Evolutionary conservation across 352 stramenopile species (phyloP).

Genomic region (Thalassiosira ordinaria): DNA sequence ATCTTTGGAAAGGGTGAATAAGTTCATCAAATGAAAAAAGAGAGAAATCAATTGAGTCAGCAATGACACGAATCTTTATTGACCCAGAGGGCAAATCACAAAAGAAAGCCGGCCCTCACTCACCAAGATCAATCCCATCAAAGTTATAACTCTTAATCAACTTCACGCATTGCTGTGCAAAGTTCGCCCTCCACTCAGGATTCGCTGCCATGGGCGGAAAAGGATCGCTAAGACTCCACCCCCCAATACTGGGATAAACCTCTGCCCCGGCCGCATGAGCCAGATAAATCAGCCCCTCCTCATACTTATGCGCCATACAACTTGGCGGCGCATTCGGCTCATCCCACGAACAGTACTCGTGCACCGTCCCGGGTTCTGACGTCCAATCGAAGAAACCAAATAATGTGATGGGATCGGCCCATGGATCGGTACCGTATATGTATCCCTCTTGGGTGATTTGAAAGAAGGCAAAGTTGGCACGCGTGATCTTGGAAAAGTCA

Average conservation of each 20-base stretch:
- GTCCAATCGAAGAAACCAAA: too few species aligned
- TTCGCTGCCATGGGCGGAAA: conserved; percentile 51
- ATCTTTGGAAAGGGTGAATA: conserved; percentile 7
- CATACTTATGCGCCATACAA: not conserved
- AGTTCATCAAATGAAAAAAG: not conserved
- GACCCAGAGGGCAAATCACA: too few species aligned
- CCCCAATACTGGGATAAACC: conserved; percentile 51
- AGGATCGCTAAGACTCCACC: conserved; percentile 49
- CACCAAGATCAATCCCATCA: conserved; percentile 26
- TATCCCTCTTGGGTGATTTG: too few species aligned
- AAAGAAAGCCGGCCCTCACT: too few species aligned
- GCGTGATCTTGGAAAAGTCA: too few species aligned
- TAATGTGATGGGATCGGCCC: too few species aligned
- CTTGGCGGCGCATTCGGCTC: too few species aligned
- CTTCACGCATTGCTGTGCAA: conserved; percentile 51
- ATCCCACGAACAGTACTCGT: too few species aligned
- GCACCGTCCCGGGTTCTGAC: too few species aligned
- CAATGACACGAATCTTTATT: not conserved
- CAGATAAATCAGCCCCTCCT: conserved; percentile 52
- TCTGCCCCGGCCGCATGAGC: conserved; percentile 38
- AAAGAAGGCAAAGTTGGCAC: too few species aligned
- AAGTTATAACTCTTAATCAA: conserved; percentile 65
- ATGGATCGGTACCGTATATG: too few species aligned
- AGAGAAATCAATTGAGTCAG: not conserved
- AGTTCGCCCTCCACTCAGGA: conserved; percentile 25